Evolutionary conservation across 805 yeast species (phyloP).

Genomic region (Starmerella geochares): DNA sequence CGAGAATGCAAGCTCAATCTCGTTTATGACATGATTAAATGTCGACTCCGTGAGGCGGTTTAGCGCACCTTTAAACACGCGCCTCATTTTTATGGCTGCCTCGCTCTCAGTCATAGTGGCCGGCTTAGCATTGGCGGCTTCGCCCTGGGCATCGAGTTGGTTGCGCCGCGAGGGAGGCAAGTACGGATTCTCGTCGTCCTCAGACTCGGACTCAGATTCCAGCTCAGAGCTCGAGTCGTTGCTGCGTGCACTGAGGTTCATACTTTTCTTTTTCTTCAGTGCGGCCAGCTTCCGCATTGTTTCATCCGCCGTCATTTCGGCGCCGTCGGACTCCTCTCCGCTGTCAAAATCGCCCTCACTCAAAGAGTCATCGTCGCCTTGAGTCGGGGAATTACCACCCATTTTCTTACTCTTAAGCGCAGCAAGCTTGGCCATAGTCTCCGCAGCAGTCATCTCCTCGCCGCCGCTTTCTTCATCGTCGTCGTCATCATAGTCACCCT

Average conservation of each 20-base stretch:
- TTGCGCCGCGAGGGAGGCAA: conserved; percentile 77
- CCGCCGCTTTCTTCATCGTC: conserved; percentile 3
- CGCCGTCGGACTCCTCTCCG: conserved; percentile 1
- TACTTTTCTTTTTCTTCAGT: conserved; percentile 19
- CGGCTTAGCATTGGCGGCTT: conserved; percentile 37
- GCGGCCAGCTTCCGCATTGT: conserved; percentile 27
- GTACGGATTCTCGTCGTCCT: conserved; percentile 38
- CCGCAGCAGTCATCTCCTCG: conserved; percentile 22
- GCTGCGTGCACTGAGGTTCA: not conserved
- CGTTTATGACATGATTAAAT: conserved; percentile 55
- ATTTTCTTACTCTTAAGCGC: conserved; percentile 22
- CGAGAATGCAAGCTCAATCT: conserved; percentile 52
- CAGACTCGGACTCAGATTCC: conserved; percentile 18
- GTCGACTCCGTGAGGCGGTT: conserved; percentile 88
- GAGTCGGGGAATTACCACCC: not conserved
- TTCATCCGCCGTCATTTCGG: conserved; percentile 22
- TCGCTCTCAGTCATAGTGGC: conserved; percentile 28
- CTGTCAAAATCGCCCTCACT: conserved; percentile 6
- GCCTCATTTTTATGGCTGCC: conserved; percentile 35
- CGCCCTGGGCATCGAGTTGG: conserved; percentile 31
- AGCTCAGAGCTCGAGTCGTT: conserved; percentile 12
- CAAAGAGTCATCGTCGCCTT: conserved; percentile 2
- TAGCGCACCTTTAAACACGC: conserved; percentile 67
- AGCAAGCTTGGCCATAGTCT: conserved; percentile 26
- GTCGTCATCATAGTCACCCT: conserved; percentile 24